phyloP scores from a whole-genome alignment of 441 rosid genomes.

The Adansonia grandidieri region DNA sequence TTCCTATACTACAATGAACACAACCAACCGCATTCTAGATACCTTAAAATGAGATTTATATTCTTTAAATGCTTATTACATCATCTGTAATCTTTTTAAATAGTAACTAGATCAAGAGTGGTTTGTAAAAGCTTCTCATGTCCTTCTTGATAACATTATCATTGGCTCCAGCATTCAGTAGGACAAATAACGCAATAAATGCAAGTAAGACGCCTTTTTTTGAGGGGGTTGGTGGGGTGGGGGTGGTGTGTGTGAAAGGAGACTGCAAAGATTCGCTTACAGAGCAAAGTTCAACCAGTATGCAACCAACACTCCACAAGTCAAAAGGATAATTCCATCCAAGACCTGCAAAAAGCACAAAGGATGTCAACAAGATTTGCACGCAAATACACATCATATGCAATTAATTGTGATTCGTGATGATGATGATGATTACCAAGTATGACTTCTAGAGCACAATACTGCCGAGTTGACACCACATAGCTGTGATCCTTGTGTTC shows the following conservation, averaged over 20 bases:
- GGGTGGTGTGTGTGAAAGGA: no score
- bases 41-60: background rate
- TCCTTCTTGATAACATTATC: background rate
- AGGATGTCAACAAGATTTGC: background rate
- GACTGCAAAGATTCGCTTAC: slow-evolving; percentile 46
- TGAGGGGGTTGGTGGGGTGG: no score
- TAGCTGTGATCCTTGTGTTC: slow-evolving; percentile 85
- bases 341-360: slow-evolving; percentile 54
- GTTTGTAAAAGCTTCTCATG: background rate
- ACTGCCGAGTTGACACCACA: slow-evolving; percentile 87
- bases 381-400: background rate
- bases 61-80: background rate
- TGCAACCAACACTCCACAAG: slow-evolving; percentile 92
- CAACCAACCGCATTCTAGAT: background rate
- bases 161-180: background rate
- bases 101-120: background rate
- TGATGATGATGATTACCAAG: slow-evolving; percentile 50
- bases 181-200: background rate
- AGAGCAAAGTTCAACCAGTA: slow-evolving; percentile 85
- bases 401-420: background rate
- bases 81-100: background rate
- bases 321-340: slow-evolving; percentile 96
- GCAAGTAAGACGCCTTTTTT: no score
- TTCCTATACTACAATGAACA: background rate
- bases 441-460: slow-evolving; percentile 91